Percentiles rank a stretch among this genome's conserved stretches.
Evolutionary conservation across 2,329 filamentous ascomycete genomes (phyloP).

Genomic region (Sporothrix brunneoviolacea): DNA sequence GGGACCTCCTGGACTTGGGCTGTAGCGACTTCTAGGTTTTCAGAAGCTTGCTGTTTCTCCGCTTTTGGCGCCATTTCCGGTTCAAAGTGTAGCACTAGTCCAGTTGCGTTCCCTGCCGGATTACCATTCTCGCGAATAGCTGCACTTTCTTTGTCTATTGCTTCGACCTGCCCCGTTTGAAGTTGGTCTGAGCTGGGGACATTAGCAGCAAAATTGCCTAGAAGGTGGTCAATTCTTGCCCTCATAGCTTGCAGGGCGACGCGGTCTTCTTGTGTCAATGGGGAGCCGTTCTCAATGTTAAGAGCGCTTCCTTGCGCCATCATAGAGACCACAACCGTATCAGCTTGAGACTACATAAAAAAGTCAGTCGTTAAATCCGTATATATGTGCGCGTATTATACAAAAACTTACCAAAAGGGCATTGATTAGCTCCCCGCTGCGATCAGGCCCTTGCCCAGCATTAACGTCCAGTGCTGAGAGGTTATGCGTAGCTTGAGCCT

Average conservation of each 20-base stretch:
- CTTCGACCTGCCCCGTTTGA: neutral
- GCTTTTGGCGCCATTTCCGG: too few species aligned
- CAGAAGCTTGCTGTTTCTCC: too few species aligned
- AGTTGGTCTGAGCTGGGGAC: neutral
- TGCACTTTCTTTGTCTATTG: too few species aligned
- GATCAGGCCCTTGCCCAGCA: conserved; percentile 1
- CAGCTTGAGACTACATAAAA: conserved; percentile 35
- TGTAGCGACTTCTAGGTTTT: neutral
- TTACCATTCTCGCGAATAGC: too few species aligned
- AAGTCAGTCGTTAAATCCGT: too few species aligned
- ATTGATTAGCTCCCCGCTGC: conserved; percentile 46
- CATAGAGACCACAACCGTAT: conserved; percentile 37
- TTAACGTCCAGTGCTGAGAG: conserved; percentile 30
- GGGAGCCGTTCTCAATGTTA: conserved; percentile 32
- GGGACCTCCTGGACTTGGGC: neutral
- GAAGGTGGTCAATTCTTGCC: conserved; percentile 30
- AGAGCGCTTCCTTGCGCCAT: conserved; percentile 42
- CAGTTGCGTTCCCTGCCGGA: neutral
- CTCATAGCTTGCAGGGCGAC: conserved; percentile 41
- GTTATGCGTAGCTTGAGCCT: conserved; percentile 61
- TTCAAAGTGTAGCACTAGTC: too few species aligned
- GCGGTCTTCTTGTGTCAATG: conserved; percentile 37
- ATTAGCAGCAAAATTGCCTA: neutral
- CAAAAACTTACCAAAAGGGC: conserved; percentile 54
- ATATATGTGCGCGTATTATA: conserved; percentile 4